phyloP scores from a whole-genome alignment of 164 flowering plant genomes.

The Umbilicus rupestris region DNA sequence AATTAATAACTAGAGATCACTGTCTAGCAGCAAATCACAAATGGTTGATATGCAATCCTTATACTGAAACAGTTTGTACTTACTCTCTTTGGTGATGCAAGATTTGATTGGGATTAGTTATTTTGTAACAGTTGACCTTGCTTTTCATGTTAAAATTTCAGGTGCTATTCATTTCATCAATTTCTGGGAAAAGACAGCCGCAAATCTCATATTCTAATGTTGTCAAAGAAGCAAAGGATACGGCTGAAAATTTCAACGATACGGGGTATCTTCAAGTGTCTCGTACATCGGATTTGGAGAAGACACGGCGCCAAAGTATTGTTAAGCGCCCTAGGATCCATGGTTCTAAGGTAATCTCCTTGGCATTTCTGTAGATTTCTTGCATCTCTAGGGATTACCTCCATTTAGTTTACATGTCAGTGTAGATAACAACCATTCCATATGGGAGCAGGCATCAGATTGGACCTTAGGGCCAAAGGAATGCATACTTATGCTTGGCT shows the following conservation, averaged over 20 bases:
- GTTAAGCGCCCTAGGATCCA: conserved; percentile 44
- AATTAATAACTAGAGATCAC: not conserved
- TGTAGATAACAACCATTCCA: not conserved
- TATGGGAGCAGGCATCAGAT: conserved; percentile 57
- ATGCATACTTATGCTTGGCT: conserved; percentile 79
- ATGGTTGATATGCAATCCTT: not conserved
- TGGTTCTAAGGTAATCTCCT: conserved; percentile 60
- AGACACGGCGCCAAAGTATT: conserved; percentile 35
- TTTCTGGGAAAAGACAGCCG: conserved; percentile 40
- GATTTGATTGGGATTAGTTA: not conserved
- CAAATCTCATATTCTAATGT: conserved; percentile 24
- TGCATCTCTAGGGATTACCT: not conserved
- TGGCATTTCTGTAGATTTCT: not conserved
- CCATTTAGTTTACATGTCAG: not conserved
- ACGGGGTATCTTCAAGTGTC: conserved; percentile 18
- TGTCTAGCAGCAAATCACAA: not conserved
- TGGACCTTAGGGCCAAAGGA: conserved; percentile 72
- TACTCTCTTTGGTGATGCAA: not conserved
- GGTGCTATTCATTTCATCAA: conserved; percentile 71
- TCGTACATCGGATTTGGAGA: conserved; percentile 24
- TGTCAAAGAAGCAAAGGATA: conserved; percentile 23
- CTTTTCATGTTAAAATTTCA: conserved; percentile 18
- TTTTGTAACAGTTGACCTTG: not conserved
- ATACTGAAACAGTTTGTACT: not conserved
- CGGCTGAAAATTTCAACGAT: conserved; percentile 18